Conservation (phyloP, 1,284 basidiomycete genomes). For the Trichosporon coremiiforme region DNA sequence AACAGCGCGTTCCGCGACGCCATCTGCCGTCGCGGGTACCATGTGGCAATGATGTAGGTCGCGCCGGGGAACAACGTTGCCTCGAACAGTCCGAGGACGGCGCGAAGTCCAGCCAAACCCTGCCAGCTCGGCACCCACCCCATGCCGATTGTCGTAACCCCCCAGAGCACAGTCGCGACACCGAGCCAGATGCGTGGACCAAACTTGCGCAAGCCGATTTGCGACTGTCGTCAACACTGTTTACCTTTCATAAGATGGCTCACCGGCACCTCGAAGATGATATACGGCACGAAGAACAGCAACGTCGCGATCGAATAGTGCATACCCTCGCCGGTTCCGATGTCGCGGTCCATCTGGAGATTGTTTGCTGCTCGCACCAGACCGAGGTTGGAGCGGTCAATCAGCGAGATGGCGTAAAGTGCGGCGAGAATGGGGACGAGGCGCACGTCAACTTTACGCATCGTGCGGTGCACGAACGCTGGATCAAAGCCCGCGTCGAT, state of each 20-base stretch:
- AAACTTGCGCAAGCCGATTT: conserved; percentile 35
- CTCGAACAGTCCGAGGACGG: conserved; percentile 55
- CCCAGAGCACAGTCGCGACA: conserved; percentile 45
- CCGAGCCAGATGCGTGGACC: conserved; percentile 25
- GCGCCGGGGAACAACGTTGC: conserved; percentile 51
- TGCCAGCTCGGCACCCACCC: conserved; percentile 46
- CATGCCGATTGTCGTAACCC: conserved; percentile 54
- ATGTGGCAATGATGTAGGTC: conserved; percentile 56
- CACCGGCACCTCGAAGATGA: conserved; percentile 50
- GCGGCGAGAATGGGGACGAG: conserved; percentile 31
- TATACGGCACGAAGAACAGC: conserved; percentile 55
- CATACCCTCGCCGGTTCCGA: conserved; percentile 43
- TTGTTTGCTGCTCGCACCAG: conserved; percentile 40
- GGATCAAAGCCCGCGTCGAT: conserved; percentile 30
- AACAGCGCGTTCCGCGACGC: conserved; percentile 51
- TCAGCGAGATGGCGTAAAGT: conserved; percentile 31
- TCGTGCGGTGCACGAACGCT: conserved; percentile 4
- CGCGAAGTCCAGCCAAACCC: conserved; percentile 53
- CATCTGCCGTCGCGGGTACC: conserved; percentile 58
- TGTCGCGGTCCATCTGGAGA: conserved; percentile 34
- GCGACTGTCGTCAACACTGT: conserved; percentile 16
- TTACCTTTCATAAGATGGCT: not conserved
- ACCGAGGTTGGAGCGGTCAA: conserved; percentile 48
- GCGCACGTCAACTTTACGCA: conserved; percentile 29
- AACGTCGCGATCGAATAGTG: conserved; percentile 52